phyloP scores from a whole-genome alignment of 768 basidiomycete genomes.

The Lactarius hengduanensis region DNA sequence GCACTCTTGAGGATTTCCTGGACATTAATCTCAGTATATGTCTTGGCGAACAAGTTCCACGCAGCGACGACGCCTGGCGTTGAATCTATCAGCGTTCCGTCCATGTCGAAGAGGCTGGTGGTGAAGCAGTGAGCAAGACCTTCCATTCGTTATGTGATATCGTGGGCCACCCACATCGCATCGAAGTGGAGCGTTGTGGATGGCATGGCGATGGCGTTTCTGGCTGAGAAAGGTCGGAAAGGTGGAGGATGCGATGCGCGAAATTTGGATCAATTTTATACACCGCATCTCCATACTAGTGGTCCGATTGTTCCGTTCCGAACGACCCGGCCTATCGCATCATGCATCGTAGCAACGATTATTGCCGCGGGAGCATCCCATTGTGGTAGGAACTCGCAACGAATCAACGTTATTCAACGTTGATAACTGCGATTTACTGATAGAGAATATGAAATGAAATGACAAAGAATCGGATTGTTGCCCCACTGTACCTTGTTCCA shows the following conservation, averaged over 20 bases:
- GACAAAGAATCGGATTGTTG: neutral
- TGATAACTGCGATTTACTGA: neutral
- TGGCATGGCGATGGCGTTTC: conserved; percentile 35
- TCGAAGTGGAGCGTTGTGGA: conserved; percentile 39
- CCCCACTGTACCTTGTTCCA: no score
- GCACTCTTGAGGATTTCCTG: conserved; percentile 62
- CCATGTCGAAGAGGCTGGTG: conserved; percentile 75
- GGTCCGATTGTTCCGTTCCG: neutral
- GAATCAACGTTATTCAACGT: neutral
- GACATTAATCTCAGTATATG: conserved; percentile 66
- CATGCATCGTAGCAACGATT: neutral
- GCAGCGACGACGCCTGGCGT: conserved; percentile 80
- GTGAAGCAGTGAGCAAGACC: neutral
- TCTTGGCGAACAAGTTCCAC: conserved; percentile 73
- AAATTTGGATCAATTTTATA: neutral
- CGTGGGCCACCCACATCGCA: conserved; percentile 39
- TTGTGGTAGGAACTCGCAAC: neutral
- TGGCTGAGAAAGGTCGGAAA: neutral
- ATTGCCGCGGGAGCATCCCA: neutral
- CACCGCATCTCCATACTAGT: neutral
- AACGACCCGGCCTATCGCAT: neutral
- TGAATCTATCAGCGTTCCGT: conserved; percentile 80
- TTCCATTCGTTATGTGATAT: neutral
- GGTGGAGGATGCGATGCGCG: neutral
- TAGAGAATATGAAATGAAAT: neutral